These are phyloP conservation scores for Pharnaceum exiguum DNA, from an alignment of 148 eudicot genomes.

Conservation along the genomic window DNA sequence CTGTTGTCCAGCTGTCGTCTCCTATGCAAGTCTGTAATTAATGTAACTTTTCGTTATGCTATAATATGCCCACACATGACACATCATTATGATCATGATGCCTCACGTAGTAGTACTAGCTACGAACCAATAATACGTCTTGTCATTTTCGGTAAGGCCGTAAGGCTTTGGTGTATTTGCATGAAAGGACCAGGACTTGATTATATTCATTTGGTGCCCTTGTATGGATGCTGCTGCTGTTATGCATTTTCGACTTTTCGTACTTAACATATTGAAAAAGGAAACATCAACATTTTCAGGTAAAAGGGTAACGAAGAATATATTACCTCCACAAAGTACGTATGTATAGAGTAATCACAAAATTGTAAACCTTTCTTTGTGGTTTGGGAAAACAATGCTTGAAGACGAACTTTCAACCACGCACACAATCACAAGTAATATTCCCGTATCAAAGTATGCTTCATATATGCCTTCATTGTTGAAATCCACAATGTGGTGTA, in stretches of 20 bases:
- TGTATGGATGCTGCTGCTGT: neutral
- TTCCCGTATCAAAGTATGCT: no score
- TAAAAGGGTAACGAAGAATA: no score
- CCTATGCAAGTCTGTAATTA: neutral
- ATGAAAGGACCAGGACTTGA: neutral
- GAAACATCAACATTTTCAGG: no score
- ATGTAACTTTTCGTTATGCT: neutral
- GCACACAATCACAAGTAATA: no score
- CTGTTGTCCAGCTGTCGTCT: conserved; percentile 10
- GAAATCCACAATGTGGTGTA: no score
- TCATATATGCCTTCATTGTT: no score
- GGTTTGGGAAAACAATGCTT: no score
- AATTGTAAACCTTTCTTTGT: no score
- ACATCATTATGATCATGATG: conserved; percentile 8
- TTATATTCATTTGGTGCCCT: neutral
- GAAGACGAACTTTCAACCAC: no score
- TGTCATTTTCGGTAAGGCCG: neutral
- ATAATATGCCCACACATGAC: conserved; percentile 9
- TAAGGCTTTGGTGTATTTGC: neutral
- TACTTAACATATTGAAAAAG: no score
- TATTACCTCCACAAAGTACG: no score
- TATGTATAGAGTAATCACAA: no score
- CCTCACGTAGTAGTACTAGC: neutral
- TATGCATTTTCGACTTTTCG: neutral
- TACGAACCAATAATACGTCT: neutral